Evolutionary conservation across 2,329 filamentous ascomycete genomes (phyloP), one percentile per base, ranked within the genome.

Genomic region (Xylaria hypoxylon): DNA sequence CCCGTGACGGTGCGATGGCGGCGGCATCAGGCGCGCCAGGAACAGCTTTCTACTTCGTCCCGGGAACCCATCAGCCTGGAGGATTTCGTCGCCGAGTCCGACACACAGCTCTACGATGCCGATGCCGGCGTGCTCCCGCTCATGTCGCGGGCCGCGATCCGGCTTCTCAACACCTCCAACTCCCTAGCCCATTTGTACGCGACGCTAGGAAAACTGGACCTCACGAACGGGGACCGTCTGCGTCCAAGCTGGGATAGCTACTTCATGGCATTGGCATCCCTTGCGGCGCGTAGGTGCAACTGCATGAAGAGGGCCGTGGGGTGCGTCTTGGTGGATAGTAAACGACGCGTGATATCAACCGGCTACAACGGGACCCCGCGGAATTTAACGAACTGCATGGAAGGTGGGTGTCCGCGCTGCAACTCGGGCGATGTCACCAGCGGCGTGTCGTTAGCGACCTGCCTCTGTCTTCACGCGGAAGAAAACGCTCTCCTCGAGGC

Each of bases 231-330:
- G 38, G 87, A 92, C 73, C 90, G 96, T 1, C 85, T 99, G 40
- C 89, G 96, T 1, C 96, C 96, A 0, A 90, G 88, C 55, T 99
- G 96, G 96, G 96, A 99, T 80, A 90, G 92, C 74, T 99, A 99
- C 82, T 99, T 99, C 77, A 99, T 99, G 96, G 89, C 92, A 45
- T 85, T 99, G n/a, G 94, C 96, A 5, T 93, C 92, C 38, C 88
- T 99, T 53, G 96, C 96, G 7, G 92, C 95, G 0, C 91, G 93
- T 72, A 88, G 96, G 70, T 93, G 90, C 76, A 99, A 99, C 80
- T 99, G 96, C 83, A 99, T 99, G 96, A 97, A 98, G 82, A 87
- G 96, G 33, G 89, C 95, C 70, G 96, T 99, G 1, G 96, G 96
- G 7, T 97, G 94, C 80, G 96, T 98, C 6, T 85, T 99, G 10